phyloP scores from a whole-genome alignment of 1,284 basidiomycete genomes.

The Schizophyllum amplum region DNA sequence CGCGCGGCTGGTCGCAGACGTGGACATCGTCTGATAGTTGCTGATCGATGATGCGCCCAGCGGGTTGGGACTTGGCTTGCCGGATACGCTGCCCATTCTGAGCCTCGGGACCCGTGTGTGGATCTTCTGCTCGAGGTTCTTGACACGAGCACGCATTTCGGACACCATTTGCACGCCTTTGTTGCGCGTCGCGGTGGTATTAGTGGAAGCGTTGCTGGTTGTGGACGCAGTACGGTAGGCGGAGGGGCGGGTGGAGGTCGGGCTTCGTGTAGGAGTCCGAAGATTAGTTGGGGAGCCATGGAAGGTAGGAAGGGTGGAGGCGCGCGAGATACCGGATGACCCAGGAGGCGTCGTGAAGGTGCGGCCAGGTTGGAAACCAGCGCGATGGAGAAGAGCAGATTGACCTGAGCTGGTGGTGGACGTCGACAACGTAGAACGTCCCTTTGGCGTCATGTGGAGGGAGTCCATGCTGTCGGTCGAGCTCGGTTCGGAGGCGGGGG shows the following conservation, averaged over 20 bases:
- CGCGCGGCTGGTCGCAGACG: conserved; percentile 25
- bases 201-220: conserved; percentile 34
- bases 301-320: conserved; percentile 46
- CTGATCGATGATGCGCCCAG: conserved; percentile 27
- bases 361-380: conserved; percentile 32
- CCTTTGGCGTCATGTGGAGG: conserved; percentile 10
- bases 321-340: conserved; percentile 43
- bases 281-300: conserved; percentile 24
- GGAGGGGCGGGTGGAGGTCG: conserved; percentile 38
- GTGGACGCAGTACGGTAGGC: conserved; percentile 34
- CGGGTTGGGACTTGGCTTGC: conserved; percentile 33
- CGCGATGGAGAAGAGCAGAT: conserved; percentile 40
- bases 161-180: conserved; percentile 84
- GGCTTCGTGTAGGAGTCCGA: conserved; percentile 27
- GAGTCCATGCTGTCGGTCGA: conserved; percentile 28
- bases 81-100: conserved; percentile 66
- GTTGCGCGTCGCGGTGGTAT: conserved; percentile 48
- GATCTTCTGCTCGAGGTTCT: conserved; percentile 74
- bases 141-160: conserved; percentile 77
- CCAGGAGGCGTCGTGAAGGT: conserved; percentile 23
- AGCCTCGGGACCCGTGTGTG: conserved; percentile 75
- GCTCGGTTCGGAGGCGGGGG: conserved; percentile 20
- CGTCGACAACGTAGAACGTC: conserved; percentile 26
- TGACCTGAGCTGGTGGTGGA: conserved; percentile 31
- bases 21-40: conserved; percentile 22